phyloP scores from a whole-genome alignment of 106 monocot species.

The Dioscorea alata region DNA sequence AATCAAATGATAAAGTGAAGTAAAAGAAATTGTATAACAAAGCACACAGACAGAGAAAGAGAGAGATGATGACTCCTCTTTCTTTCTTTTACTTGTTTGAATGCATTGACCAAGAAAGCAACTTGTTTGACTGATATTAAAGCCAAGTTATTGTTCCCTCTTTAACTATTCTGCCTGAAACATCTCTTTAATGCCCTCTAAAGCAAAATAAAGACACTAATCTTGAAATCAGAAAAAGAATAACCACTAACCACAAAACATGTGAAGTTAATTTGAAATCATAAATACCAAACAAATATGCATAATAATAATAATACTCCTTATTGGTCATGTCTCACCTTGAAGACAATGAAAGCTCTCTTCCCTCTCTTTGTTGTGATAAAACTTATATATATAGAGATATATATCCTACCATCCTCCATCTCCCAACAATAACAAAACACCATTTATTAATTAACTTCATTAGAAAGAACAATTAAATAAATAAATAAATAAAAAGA shows the following conservation, averaged over 20 bases:
- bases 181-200: neutral
- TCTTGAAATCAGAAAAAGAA: neutral
- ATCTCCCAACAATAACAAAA: neutral
- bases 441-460: neutral
- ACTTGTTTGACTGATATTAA: neutral
- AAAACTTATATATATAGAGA: neutral
- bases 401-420: neutral
- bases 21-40: no score
- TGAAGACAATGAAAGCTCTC: neutral
- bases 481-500: constrained; percentile 8
- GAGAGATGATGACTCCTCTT: no score
- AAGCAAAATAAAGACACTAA: no score
- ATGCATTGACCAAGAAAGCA: neutral
- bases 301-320: neutral
- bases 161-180: neutral
- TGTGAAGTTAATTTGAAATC: no score
- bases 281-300: no score
- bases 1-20: no score
- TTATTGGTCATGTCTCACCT: neutral
- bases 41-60: no score
- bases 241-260: no score
- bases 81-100: neutral
- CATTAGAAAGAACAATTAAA: no score
- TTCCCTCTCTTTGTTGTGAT: neutral
- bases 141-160: neutral